A percentile compares a stretch with the other conserved stretches of the same genome.
These are phyloP conservation scores for Chlorella sp. DNA, from an alignment of 139 green algal genomes.

Conservation along the genomic window DNA sequence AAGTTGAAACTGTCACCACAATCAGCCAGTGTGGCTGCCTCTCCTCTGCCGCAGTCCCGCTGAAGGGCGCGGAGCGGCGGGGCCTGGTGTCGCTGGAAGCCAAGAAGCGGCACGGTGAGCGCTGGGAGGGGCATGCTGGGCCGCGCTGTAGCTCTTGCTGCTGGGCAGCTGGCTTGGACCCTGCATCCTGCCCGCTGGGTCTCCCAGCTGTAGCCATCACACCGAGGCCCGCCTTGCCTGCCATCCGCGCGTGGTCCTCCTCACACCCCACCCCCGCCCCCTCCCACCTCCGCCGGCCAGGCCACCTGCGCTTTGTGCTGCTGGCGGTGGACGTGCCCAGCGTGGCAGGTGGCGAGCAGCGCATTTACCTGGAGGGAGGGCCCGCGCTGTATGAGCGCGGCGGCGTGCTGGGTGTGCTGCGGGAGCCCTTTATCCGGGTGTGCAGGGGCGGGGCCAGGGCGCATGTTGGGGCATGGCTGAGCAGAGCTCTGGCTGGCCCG, in stretches of 20 bases:
- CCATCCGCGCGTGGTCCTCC: neutral
- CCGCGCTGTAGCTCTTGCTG: neutral
- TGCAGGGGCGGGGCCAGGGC: neutral
- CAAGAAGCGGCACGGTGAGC: constrained; percentile 61
- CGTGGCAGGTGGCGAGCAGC: constrained; percentile 48
- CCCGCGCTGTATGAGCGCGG: constrained; percentile 60
- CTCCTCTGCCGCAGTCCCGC: constrained; percentile 7
- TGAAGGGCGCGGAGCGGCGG: constrained; percentile 63
- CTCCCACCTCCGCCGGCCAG: constrained; percentile 20
- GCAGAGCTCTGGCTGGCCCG: neutral
- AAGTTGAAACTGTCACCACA: no score
- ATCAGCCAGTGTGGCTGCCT: neutral
- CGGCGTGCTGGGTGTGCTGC: constrained; percentile 67
- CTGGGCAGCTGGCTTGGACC: neutral
- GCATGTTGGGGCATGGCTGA: neutral
- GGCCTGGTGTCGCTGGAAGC: constrained; percentile 83
- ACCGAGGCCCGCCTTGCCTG: neutral
- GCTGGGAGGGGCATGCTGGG: neutral
- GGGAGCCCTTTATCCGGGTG: constrained; percentile 73
- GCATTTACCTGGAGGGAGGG: constrained; percentile 71
- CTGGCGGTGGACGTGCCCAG: constrained; percentile 76
- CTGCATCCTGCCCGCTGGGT: neutral
- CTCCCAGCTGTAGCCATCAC: no score
- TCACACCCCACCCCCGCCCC: neutral
- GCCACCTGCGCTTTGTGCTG: constrained; percentile 82